Evolutionary conservation across 345 rosid species (phyloP).

Genomic region (Turnera subulata): DNA sequence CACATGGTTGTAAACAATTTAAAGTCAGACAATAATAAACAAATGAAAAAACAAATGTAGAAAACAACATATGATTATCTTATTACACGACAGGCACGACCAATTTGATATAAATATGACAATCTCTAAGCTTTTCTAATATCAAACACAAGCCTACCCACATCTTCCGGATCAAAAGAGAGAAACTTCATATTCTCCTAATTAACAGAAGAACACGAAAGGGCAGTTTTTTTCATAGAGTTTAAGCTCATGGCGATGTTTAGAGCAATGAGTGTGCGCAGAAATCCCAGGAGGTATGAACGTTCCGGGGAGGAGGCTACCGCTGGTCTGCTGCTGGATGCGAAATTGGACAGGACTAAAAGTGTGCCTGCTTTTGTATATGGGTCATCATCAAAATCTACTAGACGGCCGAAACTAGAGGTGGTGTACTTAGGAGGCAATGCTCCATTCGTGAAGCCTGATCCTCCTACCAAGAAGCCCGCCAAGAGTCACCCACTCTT

Average conservation of each 20-base stretch:
- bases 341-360: conserved; percentile 36
- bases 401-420: neutral
- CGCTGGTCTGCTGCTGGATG: conserved; percentile 18
- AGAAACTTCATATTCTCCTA: too few species aligned
- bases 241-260: conserved; percentile 37
- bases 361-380: conserved; percentile 42
- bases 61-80: too few species aligned
- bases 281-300: conserved; percentile 49
- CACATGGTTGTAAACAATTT: too few species aligned
- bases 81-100: too few species aligned
- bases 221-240: too few species aligned
- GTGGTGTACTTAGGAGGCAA: neutral
- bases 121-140: too few species aligned
- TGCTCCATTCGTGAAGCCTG: conserved; percentile 13
- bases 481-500: conserved; percentile 54
- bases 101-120: too few species aligned
- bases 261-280: conserved; percentile 53
- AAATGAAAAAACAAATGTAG: too few species aligned
- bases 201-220: too few species aligned
- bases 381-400: conserved; percentile 19
- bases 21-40: too few species aligned
- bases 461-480: conserved; percentile 27
- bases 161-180: too few species aligned
- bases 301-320: conserved; percentile 34
- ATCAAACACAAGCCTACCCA: too few species aligned